Evolutionary conservation across 1,139 yeast species (phyloP).

Genomic region (Fermentozyma sake): DNA sequence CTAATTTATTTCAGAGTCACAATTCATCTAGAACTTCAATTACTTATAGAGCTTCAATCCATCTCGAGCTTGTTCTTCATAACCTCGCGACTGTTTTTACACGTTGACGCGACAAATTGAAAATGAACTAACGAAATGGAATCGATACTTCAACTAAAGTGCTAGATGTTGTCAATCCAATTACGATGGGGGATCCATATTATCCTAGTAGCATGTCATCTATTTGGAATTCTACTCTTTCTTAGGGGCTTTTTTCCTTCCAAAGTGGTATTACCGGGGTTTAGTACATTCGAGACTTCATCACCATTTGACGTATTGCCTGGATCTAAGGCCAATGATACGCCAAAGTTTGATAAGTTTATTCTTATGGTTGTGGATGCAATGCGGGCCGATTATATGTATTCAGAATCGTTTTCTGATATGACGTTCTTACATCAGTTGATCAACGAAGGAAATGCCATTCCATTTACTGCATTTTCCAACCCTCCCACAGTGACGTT

Average conservation of each 20-base stretch:
- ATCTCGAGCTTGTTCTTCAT: too few relatives aligned
- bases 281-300: constrained; percentile 24
- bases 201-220: constrained; percentile 16
- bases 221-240: constrained; percentile 56
- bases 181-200: constrained; percentile 7
- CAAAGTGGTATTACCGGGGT: constrained; percentile 66
- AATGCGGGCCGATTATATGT: constrained; percentile 81
- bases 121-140: too few relatives aligned
- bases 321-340: constrained; percentile 7
- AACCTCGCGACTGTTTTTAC: too few relatives aligned
- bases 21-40: too few relatives aligned
- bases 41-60: too few relatives aligned
- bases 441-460: constrained; percentile 62
- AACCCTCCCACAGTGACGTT: constrained; percentile 84
- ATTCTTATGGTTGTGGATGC: constrained; percentile 92
- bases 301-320: too few relatives aligned
- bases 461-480: constrained; percentile 88
- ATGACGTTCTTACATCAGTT: constrained; percentile 66
- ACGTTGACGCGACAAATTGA: too few relatives aligned
- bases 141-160: too few relatives aligned
- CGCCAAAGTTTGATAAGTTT: constrained; percentile 59
- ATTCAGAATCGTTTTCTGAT: constrained; percentile 49
- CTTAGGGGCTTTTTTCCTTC: constrained; percentile 87
- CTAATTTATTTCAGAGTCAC: too few relatives aligned
- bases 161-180: too few relatives aligned